phyloP scores from a whole-genome alignment of 1,139 yeast species.

The Candida tunisiensis region DNA sequence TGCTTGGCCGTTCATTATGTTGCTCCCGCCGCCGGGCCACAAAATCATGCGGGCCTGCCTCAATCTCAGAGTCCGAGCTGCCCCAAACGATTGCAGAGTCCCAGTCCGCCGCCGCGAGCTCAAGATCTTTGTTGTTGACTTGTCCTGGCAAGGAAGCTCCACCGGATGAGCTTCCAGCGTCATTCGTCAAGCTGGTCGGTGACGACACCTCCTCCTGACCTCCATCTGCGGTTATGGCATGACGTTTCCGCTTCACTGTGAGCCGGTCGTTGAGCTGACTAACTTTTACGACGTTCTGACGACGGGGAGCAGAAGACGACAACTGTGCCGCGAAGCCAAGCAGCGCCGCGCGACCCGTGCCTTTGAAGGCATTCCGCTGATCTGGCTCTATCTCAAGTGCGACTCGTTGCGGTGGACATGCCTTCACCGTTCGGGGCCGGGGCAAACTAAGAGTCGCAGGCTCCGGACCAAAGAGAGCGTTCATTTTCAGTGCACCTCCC shows the following conservation, averaged over 20 bases:
- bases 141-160: too few species aligned
- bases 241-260: conserved; percentile 1
- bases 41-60: too few species aligned
- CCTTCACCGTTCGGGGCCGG: conserved; percentile 34
- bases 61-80: too few species aligned
- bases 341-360: conserved; percentile 2
- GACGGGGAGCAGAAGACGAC: neutral
- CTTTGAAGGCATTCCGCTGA: conserved; percentile 9
- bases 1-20: too few species aligned
- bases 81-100: too few species aligned
- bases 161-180: too few species aligned
- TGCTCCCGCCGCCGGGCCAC: too few species aligned
- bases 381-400: conserved; percentile 26
- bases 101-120: too few species aligned
- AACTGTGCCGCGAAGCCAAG: too few species aligned
- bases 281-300: conserved; percentile 4
- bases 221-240: conserved; percentile 4
- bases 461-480: conserved; percentile 45
- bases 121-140: too few species aligned
- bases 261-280: conserved; percentile 4
- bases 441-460: conserved; percentile 38
- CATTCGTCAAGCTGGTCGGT: too few species aligned
- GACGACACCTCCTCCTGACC: too few species aligned
- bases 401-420: conserved; percentile 27
- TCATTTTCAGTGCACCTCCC: conserved; percentile 45